Evolutionary conservation across 2,329 filamentous ascomycete genomes (phyloP).

Genomic region (Neoscytalidium dimidiatum): DNA sequence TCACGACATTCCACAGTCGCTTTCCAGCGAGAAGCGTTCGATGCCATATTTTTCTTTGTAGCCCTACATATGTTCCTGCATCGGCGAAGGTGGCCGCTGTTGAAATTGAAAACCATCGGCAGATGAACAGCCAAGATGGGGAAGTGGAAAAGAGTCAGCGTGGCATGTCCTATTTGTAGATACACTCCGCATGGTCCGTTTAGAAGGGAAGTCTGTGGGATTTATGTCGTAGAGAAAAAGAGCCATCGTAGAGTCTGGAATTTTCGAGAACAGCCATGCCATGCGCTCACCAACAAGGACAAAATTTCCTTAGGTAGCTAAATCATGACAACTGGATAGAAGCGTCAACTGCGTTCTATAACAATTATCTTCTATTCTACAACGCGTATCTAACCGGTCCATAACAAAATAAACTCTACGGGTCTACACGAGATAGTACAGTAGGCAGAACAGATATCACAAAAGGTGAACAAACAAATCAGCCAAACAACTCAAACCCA

Average conservation of each 20-base stretch:
- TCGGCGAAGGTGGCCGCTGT: not conserved
- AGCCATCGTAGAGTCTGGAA: too few species aligned
- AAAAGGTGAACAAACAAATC: not conserved
- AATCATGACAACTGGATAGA: not conserved
- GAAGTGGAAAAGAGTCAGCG: not conserved
- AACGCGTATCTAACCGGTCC: not conserved
- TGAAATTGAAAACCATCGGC: not conserved
- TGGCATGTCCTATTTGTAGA: not conserved
- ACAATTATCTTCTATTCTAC: not conserved
- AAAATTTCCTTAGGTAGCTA: not conserved
- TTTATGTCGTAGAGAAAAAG: too few species aligned
- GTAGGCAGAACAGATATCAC: not conserved
- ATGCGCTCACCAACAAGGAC: not conserved
- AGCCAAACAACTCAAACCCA: not conserved
- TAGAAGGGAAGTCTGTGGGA: not conserved
- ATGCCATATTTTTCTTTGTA: not conserved
- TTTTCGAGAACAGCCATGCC: not conserved
- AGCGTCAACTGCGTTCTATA: not conserved
- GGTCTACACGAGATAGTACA: not conserved
- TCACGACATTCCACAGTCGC: not conserved
- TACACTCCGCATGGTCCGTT: not conserved
- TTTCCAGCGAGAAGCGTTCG: not conserved
- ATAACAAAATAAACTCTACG: not conserved
- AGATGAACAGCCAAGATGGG: not conserved
- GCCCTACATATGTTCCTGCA: not conserved